phyloP scores from a whole-genome alignment of 2,329 filamentous ascomycete species.

The Penicillium sp. region DNA sequence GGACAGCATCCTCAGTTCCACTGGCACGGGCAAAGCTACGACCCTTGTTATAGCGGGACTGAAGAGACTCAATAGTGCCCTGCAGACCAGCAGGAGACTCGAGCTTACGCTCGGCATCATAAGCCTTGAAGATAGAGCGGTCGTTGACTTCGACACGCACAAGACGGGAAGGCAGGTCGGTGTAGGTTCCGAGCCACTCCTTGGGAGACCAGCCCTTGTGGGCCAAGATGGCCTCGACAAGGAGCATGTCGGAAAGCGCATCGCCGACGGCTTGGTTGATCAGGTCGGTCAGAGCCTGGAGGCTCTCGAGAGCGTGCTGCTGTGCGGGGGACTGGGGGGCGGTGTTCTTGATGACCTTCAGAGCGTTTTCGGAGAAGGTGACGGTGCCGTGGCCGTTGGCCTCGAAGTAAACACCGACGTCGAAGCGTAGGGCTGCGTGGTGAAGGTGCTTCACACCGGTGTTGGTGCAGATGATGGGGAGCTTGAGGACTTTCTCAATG shows the following conservation, averaged over 20 bases:
- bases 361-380: constrained; percentile 83
- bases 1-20: constrained; percentile 92
- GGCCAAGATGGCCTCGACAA: constrained; percentile 93
- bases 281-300: constrained; percentile 79
- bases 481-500: constrained; percentile 80
- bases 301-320: constrained; percentile 81
- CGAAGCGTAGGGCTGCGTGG: constrained; percentile 92
- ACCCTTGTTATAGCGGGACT: constrained; percentile 87
- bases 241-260: constrained; percentile 90
- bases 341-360: constrained; percentile 74
- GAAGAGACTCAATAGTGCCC: constrained; percentile 79
- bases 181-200: constrained; percentile 92
- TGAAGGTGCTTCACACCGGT: constrained; percentile 98
- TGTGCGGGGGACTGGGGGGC: constrained; percentile 89
- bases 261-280: constrained; percentile 99
- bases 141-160: constrained; percentile 87
- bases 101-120: constrained; percentile 87
- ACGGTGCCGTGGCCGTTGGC: constrained; percentile 97
- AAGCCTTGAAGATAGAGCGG: constrained; percentile 86
- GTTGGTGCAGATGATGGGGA: constrained; percentile 89
- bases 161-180: constrained; percentile 91
- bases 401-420: constrained; percentile 97
- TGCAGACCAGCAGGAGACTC: constrained; percentile 78
- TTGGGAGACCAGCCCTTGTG: constrained; percentile 89
- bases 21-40: constrained; percentile 89